A percentile compares a stretch with the other conserved stretches of the same genome.
These are phyloP conservation scores for Protomyces arabidopsidicola DNA, from an alignment of 1,139 yeast genomes.

Conservation along the genomic window DNA sequence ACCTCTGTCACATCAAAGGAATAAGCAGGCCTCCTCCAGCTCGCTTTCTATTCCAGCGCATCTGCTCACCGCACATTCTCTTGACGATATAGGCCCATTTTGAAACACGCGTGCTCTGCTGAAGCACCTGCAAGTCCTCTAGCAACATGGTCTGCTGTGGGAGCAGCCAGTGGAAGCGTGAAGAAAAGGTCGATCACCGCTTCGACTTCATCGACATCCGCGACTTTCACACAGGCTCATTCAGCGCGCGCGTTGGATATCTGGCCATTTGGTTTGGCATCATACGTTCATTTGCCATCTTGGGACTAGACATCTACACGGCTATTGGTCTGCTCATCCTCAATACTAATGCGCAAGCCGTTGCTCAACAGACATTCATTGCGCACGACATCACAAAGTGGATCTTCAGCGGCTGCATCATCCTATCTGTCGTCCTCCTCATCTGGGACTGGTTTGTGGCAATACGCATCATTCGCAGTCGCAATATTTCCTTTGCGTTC, in stretches of 20 bases:
- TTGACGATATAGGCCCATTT: too few relatives aligned
- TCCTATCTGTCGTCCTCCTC: slow-evolving; percentile 61
- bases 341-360: slow-evolving; percentile 64
- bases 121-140: too few relatives aligned
- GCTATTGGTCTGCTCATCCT: slow-evolving; percentile 70
- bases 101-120: too few relatives aligned
- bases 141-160: slow-evolving; percentile 25
- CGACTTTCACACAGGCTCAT: slow-evolving; percentile 52
- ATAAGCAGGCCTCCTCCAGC: too few relatives aligned
- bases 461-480: slow-evolving; percentile 52
- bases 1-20: too few relatives aligned
- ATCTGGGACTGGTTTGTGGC: slow-evolving; percentile 60
- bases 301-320: slow-evolving; percentile 74
- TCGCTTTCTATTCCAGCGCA: too few relatives aligned
- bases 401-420: slow-evolving; percentile 79
- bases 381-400: slow-evolving; percentile 66
- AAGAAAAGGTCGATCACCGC: slow-evolving; percentile 29
- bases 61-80: too few relatives aligned
- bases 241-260: slow-evolving; percentile 55
- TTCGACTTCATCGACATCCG: slow-evolving; percentile 40
- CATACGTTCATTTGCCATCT: slow-evolving; percentile 53
- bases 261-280: slow-evolving; percentile 50
- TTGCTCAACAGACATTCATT: slow-evolving; percentile 47
- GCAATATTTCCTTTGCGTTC: slow-evolving; percentile 66
- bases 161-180: slow-evolving; percentile 29